Evolutionary conservation across 2,329 filamentous ascomycete species (phyloP).

Genomic region (Cladosporium sp.): DNA sequence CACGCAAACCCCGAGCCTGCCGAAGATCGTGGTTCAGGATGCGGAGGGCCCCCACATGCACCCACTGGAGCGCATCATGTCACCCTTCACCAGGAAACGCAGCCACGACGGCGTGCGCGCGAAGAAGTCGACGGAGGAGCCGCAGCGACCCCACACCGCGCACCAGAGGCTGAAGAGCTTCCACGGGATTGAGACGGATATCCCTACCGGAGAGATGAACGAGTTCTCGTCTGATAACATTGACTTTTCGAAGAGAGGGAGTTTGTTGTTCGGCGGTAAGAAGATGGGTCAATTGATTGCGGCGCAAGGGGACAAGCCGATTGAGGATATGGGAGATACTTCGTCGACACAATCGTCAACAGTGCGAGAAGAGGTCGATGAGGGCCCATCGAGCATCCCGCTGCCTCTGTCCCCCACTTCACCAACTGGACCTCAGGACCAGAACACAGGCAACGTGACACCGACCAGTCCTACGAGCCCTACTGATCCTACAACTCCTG

Average conservation of each 20-base stretch:
- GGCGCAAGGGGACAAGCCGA: conserved; percentile 14
- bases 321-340: not conserved
- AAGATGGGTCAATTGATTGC: conserved; percentile 34
- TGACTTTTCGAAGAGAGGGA: conserved; percentile 55
- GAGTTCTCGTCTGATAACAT: conserved; percentile 47
- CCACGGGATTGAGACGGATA: conserved; percentile 47
- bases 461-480: not conserved
- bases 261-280: conserved; percentile 51
- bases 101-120: not conserved
- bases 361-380: not conserved
- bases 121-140: not conserved
- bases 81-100: conserved; percentile 4
- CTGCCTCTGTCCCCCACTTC: too few relatives aligned
- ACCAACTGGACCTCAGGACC: not conserved
- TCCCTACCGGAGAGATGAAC: conserved; percentile 50
- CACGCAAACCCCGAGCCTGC: conserved; percentile 23
- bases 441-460: not conserved
- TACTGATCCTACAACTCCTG: too few relatives aligned
- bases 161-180: conserved; percentile 32
- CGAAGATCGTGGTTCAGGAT: conserved; percentile 32
- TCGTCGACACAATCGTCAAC: not conserved
- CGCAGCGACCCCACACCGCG: conserved; percentile 3
- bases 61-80: conserved; percentile 7
- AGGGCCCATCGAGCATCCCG: not conserved
- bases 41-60: conserved; percentile 1